Base-by-base conservation (phyloP, 192 early-diverging fungal genomes). In the Dissophora globulifera region DNA sequence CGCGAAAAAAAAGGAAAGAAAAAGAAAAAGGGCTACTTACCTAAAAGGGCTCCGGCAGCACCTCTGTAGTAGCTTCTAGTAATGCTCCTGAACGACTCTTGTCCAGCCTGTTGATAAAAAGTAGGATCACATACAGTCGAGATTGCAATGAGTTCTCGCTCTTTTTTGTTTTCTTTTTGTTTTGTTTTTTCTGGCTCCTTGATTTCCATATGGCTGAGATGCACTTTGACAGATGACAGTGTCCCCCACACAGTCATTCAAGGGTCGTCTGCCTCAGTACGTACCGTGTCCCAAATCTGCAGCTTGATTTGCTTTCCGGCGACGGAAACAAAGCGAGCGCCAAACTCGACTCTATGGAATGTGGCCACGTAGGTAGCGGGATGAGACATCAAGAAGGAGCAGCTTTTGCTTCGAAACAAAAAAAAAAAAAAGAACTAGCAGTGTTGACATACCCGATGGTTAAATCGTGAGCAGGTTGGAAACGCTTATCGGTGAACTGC, bases 261-360 rank as follows among this genome's bases (percentile, higher is more conserved):
- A 23, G 20, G 16, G 23, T 1, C 23, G 17, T 27, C 23, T 13
- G 47, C 29, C 12, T 78, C 75, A 23, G 69, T 52, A 46, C 85
- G 67, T 72, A 91, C 91, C n/a, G 95, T 95, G 65, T 96, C 95
- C 96, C 96, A 97, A 57, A 96, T 94, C 69, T 96, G 93, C 13
- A 96, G 85, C 80, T 95, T 95, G 69, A 96, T 90, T 67, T 88
- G 84, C 64, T 93, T 95, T 50, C 88, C 88, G 58, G 92, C 89
- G 16, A 91, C 88, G 32, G 62, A 85, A 49, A 94, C 89, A 58
- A 94, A 90, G 27, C 89, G 87, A 33, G 92, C 87, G 32, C 92
- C 92, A 81, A 92, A 94, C 61, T 94, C 92, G 19, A 94, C 92
- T 64, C 86, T 88, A 62, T 1, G 16, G 13, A n/a, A 55, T 4